Evolutionary conservation across 768 basidiomycete genomes (phyloP).

Genomic region (Suillus discolor): DNA sequence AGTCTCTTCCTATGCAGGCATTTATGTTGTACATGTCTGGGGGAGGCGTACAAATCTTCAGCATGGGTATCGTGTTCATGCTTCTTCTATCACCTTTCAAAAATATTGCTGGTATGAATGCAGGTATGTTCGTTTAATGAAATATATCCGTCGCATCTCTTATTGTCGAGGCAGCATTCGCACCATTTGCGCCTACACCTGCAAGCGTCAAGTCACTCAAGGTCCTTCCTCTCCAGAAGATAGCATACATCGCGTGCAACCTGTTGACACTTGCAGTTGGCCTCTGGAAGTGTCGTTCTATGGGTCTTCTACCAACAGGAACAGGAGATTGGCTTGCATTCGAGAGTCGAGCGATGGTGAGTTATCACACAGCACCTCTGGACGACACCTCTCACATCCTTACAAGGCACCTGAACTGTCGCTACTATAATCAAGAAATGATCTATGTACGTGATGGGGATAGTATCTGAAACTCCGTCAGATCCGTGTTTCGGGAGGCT

Average conservation of each 20-base stretch:
- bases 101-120: conserved; percentile 77
- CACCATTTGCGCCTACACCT: conserved; percentile 59
- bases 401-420: conserved; percentile 48
- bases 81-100: conserved; percentile 85
- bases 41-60: conserved; percentile 93
- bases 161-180: conserved; percentile 54
- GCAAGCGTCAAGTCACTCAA: conserved; percentile 46
- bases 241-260: conserved; percentile 73
- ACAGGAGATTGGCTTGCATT: conserved; percentile 96
- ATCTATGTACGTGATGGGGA: background rate
- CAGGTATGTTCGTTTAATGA: conserved; percentile 46
- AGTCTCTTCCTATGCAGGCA: conserved; percentile 93
- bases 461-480: background rate
- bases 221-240: conserved; percentile 69
- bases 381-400: conserved; percentile 1
- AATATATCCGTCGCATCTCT: background rate
- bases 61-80: conserved; percentile 96
- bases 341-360: conserved; percentile 73
- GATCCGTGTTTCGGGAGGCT: background rate
- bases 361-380: conserved; percentile 7
- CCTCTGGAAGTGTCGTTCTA: conserved; percentile 89
- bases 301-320: conserved; percentile 90
- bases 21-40: conserved; percentile 99
- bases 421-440: conserved; percentile 28
- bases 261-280: conserved; percentile 80